Conservation (phyloP, 345 rosid species). For the Brassica cretica region DNA sequence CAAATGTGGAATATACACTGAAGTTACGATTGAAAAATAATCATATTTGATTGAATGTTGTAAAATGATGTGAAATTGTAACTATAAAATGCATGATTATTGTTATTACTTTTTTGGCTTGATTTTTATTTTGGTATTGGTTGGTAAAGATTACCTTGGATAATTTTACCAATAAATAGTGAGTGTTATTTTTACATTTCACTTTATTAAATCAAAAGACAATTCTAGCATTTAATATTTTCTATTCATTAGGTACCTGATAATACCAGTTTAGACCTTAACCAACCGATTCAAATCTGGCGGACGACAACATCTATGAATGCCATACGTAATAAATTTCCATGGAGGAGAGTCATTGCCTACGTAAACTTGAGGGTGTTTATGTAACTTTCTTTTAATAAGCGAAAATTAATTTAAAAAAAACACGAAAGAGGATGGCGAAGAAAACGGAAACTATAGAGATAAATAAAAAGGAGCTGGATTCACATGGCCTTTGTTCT, state of each 20-base stretch:
- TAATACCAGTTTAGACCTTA: slow-evolving; percentile 17
- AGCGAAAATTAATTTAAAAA: not conserved
- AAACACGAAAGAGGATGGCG: slow-evolving; percentile 29
- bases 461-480: slow-evolving; percentile 37
- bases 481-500: slow-evolving; percentile 55
- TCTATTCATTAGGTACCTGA: not conserved
- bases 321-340: slow-evolving; percentile 24
- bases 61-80: not conserved
- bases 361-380: slow-evolving; percentile 20
- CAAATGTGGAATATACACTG: not conserved
- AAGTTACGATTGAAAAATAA: not conserved
- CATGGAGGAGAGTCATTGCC: not conserved
- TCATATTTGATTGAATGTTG: not conserved
- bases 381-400: not conserved
- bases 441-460: slow-evolving; percentile 45
- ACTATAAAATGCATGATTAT: not conserved
- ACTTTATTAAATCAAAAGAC: not conserved
- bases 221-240: slow-evolving; percentile 9
- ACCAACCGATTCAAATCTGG: slow-evolving; percentile 26
- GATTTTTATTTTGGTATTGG: not conserved
- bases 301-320: slow-evolving; percentile 24
- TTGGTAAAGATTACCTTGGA: not conserved
- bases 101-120: not conserved
- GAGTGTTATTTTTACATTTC: not conserved
- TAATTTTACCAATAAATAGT: not conserved